A percentile compares a stretch with the other conserved stretches of the same genome.
Evolutionary conservation across 2,329 filamentous ascomycete species (phyloP).

Genomic region (Aspergillus melleus): DNA sequence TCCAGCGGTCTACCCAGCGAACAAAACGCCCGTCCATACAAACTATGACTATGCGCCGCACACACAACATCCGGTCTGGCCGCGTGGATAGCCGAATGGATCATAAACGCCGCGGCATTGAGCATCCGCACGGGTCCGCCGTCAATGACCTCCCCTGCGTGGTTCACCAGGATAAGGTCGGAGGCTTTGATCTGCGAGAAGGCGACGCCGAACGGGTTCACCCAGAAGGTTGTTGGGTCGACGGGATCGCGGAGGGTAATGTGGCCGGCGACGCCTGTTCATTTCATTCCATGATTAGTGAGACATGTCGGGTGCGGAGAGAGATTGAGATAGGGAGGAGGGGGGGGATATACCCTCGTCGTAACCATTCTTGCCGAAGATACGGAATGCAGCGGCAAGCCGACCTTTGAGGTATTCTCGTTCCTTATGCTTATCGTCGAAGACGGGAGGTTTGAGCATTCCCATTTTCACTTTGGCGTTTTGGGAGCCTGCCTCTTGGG

Average conservation of each 20-base stretch:
- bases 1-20: constrained; percentile 44
- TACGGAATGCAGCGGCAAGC: constrained; percentile 57
- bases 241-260: constrained; percentile 64
- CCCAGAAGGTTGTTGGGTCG: constrained; percentile 62
- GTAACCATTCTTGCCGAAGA: constrained; percentile 59
- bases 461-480: constrained; percentile 33
- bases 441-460: constrained; percentile 37
- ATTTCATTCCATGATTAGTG: not conserved
- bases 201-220: constrained; percentile 65
- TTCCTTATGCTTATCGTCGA: constrained; percentile 47
- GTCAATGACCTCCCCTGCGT: constrained; percentile 62
- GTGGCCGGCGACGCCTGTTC: constrained; percentile 59
- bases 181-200: constrained; percentile 64
- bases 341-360: constrained; percentile 44
- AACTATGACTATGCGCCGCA: constrained; percentile 56
- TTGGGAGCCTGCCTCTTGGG: constrained; percentile 24
- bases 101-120: constrained; percentile 54
- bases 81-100: constrained; percentile 55
- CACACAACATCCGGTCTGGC: constrained; percentile 57
- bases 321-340: not conserved
- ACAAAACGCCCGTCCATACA: constrained; percentile 51
- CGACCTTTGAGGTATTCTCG: constrained; percentile 57
- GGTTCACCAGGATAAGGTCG: constrained; percentile 67
- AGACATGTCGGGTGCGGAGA: not conserved
- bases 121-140: constrained; percentile 54